Percentiles rank a stretch among this genome's conserved stretches.
These are phyloP conservation scores for Tricholoma hemisulphureum DNA, from an alignment of 768 basidiomycete genomes.

Conservation along the genomic window DNA sequence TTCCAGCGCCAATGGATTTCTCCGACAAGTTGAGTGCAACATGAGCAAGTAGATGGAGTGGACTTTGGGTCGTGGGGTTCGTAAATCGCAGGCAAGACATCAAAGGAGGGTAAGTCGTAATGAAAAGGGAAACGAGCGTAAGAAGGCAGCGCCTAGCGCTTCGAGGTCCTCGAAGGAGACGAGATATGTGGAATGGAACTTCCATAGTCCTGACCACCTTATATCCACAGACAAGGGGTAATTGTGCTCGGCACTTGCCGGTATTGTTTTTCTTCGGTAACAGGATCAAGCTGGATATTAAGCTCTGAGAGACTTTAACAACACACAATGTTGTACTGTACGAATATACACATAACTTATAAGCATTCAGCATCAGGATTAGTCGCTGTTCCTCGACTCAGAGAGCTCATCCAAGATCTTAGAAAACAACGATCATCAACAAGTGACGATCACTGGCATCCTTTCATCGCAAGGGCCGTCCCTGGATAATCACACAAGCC, in stretches of 20 bases:
- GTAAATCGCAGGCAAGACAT: constrained; percentile 26
- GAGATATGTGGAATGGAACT: constrained; percentile 11
- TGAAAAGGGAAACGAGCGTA: constrained; percentile 18
- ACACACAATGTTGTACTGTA: too few species aligned
- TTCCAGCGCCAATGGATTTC: constrained; percentile 9
- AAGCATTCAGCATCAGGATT: too few species aligned
- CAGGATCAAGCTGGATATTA: too few species aligned
- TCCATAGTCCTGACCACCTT: constrained; percentile 10
- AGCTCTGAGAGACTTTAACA: too few species aligned
- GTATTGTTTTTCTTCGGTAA: constrained; percentile 34
- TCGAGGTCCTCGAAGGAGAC: constrained; percentile 16
- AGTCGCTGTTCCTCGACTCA: too few species aligned
- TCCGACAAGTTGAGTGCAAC: constrained; percentile 30
- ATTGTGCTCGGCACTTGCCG: constrained; percentile 31
- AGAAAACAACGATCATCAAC: too few species aligned
- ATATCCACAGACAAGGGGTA: constrained; percentile 16
- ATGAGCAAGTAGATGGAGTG: constrained; percentile 39
- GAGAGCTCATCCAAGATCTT: too few species aligned
- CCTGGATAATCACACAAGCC: too few species aligned
- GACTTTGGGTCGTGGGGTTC: constrained; percentile 22
- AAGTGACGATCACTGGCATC: too few species aligned
- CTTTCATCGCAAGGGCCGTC: too few species aligned
- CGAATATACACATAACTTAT: too few species aligned
- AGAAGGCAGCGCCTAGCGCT: constrained; percentile 35
- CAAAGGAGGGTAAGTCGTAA: constrained; percentile 23